phyloP scores from a whole-genome alignment of 345 rosid species.

The Hibiscus tridactylites region DNA sequence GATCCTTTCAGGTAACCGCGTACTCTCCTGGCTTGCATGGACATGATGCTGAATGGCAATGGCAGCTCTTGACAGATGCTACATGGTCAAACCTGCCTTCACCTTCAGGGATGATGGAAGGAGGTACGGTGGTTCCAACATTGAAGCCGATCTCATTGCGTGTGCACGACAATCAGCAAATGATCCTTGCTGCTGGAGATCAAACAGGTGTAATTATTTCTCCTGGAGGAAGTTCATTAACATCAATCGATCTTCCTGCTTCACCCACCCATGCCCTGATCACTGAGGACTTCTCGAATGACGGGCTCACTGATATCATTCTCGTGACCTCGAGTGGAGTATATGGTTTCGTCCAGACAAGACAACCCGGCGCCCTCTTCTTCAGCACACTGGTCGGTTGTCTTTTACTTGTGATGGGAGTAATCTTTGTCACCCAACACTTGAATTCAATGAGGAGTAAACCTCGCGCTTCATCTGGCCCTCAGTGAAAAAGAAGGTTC shows the following conservation, averaged over 20 bases:
- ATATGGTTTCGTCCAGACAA: slow-evolving; percentile 89
- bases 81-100: slow-evolving; percentile 97
- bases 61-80: slow-evolving; percentile 81
- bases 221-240: slow-evolving; percentile 70
- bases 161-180: slow-evolving; percentile 63
- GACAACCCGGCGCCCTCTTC: slow-evolving; percentile 98
- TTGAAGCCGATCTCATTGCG: slow-evolving; percentile 71
- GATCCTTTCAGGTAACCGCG: slow-evolving; percentile 67
- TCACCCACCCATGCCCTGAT: slow-evolving; percentile 80
- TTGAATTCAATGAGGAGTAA: slow-evolving; percentile 72
- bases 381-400: slow-evolving; percentile 96
- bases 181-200: slow-evolving; percentile 97
- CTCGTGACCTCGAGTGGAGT: slow-evolving; percentile 84
- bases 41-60: slow-evolving; percentile 66
- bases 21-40: slow-evolving; percentile 83
- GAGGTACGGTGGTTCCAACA: slow-evolving; percentile 71
- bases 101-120: slow-evolving; percentile 81
- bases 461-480: slow-evolving; percentile 57
- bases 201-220: slow-evolving; percentile 81
- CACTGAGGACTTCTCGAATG: slow-evolving; percentile 81
- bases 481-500: slow-evolving; percentile 13
- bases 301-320: slow-evolving; percentile 87
- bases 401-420: slow-evolving; percentile 87
- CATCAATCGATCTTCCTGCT: slow-evolving; percentile 82
- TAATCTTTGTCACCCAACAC: slow-evolving; percentile 81